Evolutionary conservation across 495 filamentous ascomycete genomes (phyloP).

Genomic region (Xylaria grammica): DNA sequence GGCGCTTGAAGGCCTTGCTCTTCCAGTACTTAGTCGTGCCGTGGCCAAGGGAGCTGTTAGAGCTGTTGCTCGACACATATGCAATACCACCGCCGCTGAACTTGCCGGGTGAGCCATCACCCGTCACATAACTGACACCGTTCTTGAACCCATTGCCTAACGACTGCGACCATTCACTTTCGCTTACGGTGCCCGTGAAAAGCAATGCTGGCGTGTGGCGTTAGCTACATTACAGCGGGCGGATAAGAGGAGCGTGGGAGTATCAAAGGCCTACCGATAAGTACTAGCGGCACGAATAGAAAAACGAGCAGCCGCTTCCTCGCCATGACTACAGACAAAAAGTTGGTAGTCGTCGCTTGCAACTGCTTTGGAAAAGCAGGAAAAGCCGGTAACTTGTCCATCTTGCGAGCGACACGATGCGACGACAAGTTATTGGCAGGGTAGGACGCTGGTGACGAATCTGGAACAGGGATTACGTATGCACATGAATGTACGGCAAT

Average conservation of each 20-base stretch:
- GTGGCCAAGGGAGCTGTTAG: slow-evolving; percentile 25
- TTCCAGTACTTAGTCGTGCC: slow-evolving; percentile 31
- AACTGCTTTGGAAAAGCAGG: slow-evolving; percentile 21
- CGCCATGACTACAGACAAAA: slow-evolving; percentile 38
- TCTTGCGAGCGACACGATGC: slow-evolving; percentile 17
- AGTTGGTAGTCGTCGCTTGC: slow-evolving; percentile 21
- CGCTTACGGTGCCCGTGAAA: slow-evolving; percentile 36
- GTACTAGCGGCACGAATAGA: slow-evolving; percentile 35
- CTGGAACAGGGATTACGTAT: slow-evolving; percentile 16
- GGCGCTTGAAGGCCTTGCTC: slow-evolving; percentile 36
- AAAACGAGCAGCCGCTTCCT: slow-evolving; percentile 38
- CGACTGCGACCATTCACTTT: slow-evolving; percentile 39
- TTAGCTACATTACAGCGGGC: background rate
- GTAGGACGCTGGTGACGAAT: slow-evolving; percentile 6
- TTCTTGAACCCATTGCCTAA: slow-evolving; percentile 37
- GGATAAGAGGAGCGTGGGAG: background rate
- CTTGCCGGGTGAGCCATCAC: slow-evolving; percentile 28
- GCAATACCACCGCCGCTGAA: slow-evolving; percentile 14
- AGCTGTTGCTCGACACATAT: slow-evolving; percentile 25
- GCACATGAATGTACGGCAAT: background rate
- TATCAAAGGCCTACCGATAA: slow-evolving; percentile 28
- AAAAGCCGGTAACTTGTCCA: slow-evolving; percentile 35
- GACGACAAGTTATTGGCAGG: slow-evolving; percentile 9
- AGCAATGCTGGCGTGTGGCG: slow-evolving; percentile 24
- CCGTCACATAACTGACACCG: slow-evolving; percentile 39